Base-by-base conservation (phyloP, 2,329 filamentous ascomycete genomes). In the Chalara sp. region DNA sequence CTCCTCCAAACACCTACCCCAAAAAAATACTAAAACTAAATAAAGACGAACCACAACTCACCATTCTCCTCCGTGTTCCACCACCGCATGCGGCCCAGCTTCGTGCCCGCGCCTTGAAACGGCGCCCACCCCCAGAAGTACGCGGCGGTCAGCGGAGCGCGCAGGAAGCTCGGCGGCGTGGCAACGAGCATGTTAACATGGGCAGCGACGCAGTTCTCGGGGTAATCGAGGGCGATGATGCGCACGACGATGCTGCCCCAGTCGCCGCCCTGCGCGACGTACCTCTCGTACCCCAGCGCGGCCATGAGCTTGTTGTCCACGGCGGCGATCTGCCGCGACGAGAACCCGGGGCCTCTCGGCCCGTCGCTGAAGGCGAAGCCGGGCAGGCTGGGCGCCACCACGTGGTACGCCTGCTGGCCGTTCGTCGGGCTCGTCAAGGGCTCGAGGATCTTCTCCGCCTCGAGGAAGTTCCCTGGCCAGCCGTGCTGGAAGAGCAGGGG, bases 231-330 rank as follows among this genome's bases (percentile, higher is more conserved):
- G 10, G 76, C 79, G 52, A 89, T 75, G 11, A 74, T 66, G 3
- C 85, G 77, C 13, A 81, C 82, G 56, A 89, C 49, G 30, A 77
- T 73, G 63, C 75, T 80, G 21, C 85, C 86, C 84, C 83, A 88
- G 61, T 89, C 85, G 6, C 86, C 86, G 54, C 83, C 83, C 67
- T 87, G 79, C 1, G 71, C 75, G 28, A 72, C 72, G 52, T 84
- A 86, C 66, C 79, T 70, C 2, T 72, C 56, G 61, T 86, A 89
- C 0, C 84, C 84, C 1, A 89, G 72, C 12, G 75, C 72, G 5
- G 76, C 66, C 86, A 90, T 90, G 13, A 89, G 67, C 50, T 80
- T 81, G 63, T 89, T 79, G 57, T 79, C 69, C 0, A 75, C 74
- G 64, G 87, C 78, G 1, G 82, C 81, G 44, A 61, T 52, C 33